These are phyloP conservation scores for Fistulifera pelliculosa DNA, from an alignment of 108 stramenopile genomes.

Conservation along the genomic window DNA sequence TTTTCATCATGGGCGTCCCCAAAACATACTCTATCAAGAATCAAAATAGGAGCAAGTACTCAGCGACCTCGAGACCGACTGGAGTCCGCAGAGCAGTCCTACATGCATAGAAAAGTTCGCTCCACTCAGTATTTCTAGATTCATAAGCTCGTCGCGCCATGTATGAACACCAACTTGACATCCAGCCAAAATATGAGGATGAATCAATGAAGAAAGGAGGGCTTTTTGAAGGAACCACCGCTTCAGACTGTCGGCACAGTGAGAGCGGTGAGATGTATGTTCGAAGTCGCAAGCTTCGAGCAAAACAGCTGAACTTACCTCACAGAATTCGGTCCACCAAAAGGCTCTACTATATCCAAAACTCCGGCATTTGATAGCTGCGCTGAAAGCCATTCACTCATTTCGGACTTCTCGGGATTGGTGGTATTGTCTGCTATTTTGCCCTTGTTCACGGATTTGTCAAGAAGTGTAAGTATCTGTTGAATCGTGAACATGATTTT, in stretches of 20 bases:
- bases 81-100: conserved; percentile 64
- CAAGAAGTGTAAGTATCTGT: conserved; percentile 56
- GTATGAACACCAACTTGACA: conserved; percentile 39
- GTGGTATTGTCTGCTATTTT: background rate
- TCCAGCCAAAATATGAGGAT: conserved; percentile 57
- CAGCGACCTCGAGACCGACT: conserved; percentile 51
- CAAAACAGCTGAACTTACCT: conserved; percentile 4
- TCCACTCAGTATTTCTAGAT: conserved; percentile 50
- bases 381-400: conserved; percentile 56
- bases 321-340: conserved; percentile 65
- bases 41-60: conserved; percentile 78
- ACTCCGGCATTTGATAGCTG: conserved; percentile 58
- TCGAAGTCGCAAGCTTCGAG: background rate
- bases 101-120: conserved; percentile 58
- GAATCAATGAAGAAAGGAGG: conserved; percentile 70
- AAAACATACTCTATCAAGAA: conserved; percentile 77
- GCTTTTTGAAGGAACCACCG: conserved; percentile 5
- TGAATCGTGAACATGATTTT: conserved; percentile 81
- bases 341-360: conserved; percentile 68
- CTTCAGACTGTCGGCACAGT: no score
- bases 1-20: conserved; percentile 47
- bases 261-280: background rate
- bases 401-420: conserved; percentile 17
- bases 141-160: conserved; percentile 40
- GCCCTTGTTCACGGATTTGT: conserved; percentile 16